Conservation (phyloP, 805 yeast species). For the Sugiyamaella qingdaonensis region DNA sequence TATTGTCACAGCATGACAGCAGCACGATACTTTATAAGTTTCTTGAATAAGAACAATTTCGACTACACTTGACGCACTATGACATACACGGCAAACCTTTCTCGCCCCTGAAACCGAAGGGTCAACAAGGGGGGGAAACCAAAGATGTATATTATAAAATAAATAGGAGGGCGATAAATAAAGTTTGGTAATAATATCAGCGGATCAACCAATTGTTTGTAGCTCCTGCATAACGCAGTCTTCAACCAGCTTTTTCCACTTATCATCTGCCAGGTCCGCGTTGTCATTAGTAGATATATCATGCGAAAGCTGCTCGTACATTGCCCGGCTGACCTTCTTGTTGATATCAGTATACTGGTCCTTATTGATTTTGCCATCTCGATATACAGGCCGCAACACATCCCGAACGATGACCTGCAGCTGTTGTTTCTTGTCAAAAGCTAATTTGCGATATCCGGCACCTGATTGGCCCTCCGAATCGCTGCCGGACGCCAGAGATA, state of each 20-base stretch:
- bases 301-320: slow-evolving; percentile 41
- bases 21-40: not conserved
- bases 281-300: not conserved
- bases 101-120: too few relatives aligned
- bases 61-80: not conserved
- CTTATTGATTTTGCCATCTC: slow-evolving; percentile 33
- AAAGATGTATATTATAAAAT: not conserved
- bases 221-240: slow-evolving; percentile 15
- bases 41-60: not conserved
- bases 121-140: too few relatives aligned
- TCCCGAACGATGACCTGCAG: slow-evolving; percentile 58
- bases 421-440: slow-evolving; percentile 46
- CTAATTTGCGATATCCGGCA: slow-evolving; percentile 4
- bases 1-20: not conserved
- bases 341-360: slow-evolving; percentile 57
- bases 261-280: not conserved
- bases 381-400: slow-evolving; percentile 47
- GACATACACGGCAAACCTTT: not conserved
- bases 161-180: not conserved
- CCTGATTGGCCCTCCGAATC: slow-evolving; percentile 14
- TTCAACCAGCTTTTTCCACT: slow-evolving; percentile 11
- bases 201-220: not conserved
- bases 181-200: not conserved
- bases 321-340: slow-evolving; percentile 53
- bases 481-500: not conserved